A percentile compares a stretch with the other conserved stretches of the same genome.
Conservation (phyloP, 768 basidiomycete genomes). For the Aureoboletus auriporus region DNA sequence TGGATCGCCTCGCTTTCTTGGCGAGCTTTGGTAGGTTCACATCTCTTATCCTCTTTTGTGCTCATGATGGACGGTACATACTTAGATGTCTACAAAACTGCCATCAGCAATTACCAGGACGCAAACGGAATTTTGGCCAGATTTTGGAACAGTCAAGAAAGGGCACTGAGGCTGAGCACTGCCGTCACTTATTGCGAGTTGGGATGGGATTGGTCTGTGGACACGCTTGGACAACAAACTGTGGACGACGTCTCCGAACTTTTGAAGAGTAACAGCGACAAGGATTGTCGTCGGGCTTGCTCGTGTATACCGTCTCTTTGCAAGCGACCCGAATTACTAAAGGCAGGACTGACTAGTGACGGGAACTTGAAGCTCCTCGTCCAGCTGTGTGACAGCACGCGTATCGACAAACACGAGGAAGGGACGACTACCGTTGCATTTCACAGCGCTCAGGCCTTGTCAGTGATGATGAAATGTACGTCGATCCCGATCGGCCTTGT, state of each 20-base stretch:
- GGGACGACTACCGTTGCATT: constrained; percentile 17
- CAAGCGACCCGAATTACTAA: constrained; percentile 12
- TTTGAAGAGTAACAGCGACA: constrained; percentile 1
- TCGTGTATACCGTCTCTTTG: constrained; percentile 27
- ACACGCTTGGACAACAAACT: constrained; percentile 5
- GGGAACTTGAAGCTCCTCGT: constrained; percentile 18
- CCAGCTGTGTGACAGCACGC: constrained; percentile 12
- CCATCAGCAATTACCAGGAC: neutral
- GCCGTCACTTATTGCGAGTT: constrained; percentile 25
- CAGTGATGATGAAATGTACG: constrained; percentile 23
- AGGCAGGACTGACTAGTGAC: constrained; percentile 10
- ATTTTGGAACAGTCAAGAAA: constrained; percentile 14
- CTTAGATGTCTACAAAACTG: constrained; percentile 16
- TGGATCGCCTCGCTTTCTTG: constrained; percentile 30
- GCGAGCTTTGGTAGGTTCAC: constrained; percentile 22
- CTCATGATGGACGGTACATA: neutral
- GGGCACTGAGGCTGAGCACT: constrained; percentile 21
- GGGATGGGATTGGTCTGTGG: constrained; percentile 16
- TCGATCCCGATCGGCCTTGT: neutral
- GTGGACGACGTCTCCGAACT: constrained; percentile 12
- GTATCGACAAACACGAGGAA: constrained; percentile 10
- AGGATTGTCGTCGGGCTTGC: constrained; percentile 21
- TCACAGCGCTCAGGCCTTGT: constrained; percentile 24
- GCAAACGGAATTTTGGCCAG: constrained; percentile 8
- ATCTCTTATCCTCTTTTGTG: neutral